Evolutionary conservation across 805 yeast genomes (phyloP).

Genomic region (Metschnikowia anglica): DNA sequence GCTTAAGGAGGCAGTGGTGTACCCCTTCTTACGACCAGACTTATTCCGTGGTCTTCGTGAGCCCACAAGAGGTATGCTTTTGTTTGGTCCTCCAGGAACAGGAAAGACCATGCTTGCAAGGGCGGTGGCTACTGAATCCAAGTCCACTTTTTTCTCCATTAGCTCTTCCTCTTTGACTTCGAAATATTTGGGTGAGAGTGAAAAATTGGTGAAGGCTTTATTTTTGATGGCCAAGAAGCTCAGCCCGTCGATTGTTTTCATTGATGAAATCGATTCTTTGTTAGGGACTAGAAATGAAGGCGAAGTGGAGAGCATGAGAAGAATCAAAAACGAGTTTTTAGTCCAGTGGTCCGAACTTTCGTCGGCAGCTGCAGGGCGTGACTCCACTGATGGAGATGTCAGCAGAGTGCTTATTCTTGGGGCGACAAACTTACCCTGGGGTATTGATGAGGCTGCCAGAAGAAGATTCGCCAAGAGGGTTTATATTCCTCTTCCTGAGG

Average conservation of each 20-base stretch:
- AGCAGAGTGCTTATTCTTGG: conserved; percentile 83
- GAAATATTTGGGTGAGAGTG: conserved; percentile 87
- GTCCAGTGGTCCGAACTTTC: conserved; percentile 94
- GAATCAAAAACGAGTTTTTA: conserved; percentile 89
- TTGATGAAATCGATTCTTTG: conserved; percentile 93
- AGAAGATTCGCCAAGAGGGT: conserved; percentile 88
- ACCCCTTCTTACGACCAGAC: conserved; percentile 93
- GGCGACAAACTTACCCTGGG: conserved; percentile 96
- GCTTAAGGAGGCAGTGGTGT: conserved; percentile 90
- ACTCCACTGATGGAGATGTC: conserved; percentile 38
- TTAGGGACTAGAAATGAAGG: conserved; percentile 73
- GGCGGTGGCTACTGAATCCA: conserved; percentile 94
- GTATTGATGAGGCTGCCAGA: conserved; percentile 94
- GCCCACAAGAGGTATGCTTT: conserved; percentile 93
- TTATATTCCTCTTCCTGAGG: conserved; percentile 92
- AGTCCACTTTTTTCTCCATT: conserved; percentile 87
- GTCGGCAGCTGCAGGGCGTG: conserved; percentile 76
- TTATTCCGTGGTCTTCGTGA: conserved; percentile 86
- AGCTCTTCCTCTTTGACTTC: conserved; percentile 89
- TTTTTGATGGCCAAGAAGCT: conserved; percentile 80
- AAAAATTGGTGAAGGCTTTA: conserved; percentile 85
- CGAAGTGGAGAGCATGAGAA: conserved; percentile 83
- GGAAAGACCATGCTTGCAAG: conserved; percentile 97
- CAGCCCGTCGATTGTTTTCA: conserved; percentile 91
- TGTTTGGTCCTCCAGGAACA: conserved; percentile 99